These are phyloP conservation scores for Trypanosoma avium DNA, from an alignment of 208 protist species.

Conservation along the genomic window DNA sequence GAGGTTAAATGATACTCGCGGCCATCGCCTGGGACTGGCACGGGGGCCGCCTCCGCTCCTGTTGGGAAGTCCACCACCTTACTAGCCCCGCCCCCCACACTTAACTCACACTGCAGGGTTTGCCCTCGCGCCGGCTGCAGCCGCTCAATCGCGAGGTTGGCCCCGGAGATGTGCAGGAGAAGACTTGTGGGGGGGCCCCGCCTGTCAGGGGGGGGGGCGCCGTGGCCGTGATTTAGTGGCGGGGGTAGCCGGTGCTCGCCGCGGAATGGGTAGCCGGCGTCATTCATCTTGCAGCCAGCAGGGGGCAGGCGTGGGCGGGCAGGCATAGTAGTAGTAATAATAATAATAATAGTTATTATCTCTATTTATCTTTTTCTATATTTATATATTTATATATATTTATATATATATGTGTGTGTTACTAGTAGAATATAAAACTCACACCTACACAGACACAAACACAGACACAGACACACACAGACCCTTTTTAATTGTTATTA, in stretches of 20 bases:
- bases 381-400: too few relatives aligned
- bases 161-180: constrained; percentile 60
- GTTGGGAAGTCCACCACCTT: constrained; percentile 46
- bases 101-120: constrained; percentile 66
- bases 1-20: constrained; percentile 73
- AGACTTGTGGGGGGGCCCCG: constrained; percentile 49
- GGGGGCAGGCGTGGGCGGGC: constrained; percentile 30
- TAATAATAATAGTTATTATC: constrained; percentile 1
- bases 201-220: constrained; percentile 57
- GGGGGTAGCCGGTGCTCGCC: constrained; percentile 63
- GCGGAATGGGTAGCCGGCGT: constrained; percentile 82
- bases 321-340: constrained; percentile 26
- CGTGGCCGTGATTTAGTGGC: constrained; percentile 82
- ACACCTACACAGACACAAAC: too few relatives aligned
- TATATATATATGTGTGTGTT: too few relatives aligned
- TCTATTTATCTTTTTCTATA: constrained; percentile 17
- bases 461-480: too few relatives aligned
- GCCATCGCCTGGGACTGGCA: constrained; percentile 76
- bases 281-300: constrained; percentile 82
- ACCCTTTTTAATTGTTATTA: too few relatives aligned
- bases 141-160: constrained; percentile 77
- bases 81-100: constrained; percentile 51
- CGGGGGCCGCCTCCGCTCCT: constrained; percentile 29
- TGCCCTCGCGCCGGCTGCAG: constrained; percentile 47
- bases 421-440: too few relatives aligned